phyloP scores from a whole-genome alignment of 176 grass and related monocot species.

The Puccinellia tenuiflora region DNA sequence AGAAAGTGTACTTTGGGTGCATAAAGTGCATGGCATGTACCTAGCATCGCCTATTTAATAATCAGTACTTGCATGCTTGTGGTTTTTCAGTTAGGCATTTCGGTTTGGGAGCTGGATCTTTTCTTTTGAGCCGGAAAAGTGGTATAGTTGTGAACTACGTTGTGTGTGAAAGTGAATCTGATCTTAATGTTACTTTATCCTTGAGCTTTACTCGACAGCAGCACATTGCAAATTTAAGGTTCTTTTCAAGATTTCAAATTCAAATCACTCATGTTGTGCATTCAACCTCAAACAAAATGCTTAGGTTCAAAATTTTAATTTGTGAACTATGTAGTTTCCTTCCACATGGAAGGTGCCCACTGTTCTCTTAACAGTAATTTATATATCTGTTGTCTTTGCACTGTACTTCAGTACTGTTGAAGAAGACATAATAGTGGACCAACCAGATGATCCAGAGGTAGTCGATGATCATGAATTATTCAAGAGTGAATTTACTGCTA shows the following conservation, averaged over 20 bases:
- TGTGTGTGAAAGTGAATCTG: neutral
- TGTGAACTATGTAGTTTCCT: neutral
- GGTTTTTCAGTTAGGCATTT: neutral
- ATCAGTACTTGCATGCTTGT: neutral
- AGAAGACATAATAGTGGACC: slow-evolving; percentile 83
- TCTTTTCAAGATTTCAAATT: neutral
- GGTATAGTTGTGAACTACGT: neutral
- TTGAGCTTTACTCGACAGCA: neutral
- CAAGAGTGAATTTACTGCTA: slow-evolving; percentile 69
- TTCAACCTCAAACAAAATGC: neutral
- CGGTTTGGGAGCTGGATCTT: neutral
- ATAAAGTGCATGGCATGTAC: neutral
- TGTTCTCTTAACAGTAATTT: slow-evolving; percentile 3
- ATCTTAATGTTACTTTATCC: neutral
- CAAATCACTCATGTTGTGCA: neutral
- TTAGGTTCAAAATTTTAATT: slow-evolving; percentile 4
- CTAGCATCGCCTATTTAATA: neutral
- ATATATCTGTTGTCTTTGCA: slow-evolving; percentile 6
- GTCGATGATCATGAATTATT: slow-evolving; percentile 85
- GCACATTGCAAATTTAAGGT: neutral
- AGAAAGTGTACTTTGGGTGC: neutral
- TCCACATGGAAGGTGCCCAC: neutral
- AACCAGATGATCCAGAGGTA: slow-evolving; percentile 78
- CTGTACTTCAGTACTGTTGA: slow-evolving; percentile 72
- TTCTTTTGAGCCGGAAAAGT: neutral